Evolutionary conservation across 805 yeast genomes (phyloP), one percentile per base, ranked within the genome.

Genomic region (Metschnikowia lachancei): DNA sequence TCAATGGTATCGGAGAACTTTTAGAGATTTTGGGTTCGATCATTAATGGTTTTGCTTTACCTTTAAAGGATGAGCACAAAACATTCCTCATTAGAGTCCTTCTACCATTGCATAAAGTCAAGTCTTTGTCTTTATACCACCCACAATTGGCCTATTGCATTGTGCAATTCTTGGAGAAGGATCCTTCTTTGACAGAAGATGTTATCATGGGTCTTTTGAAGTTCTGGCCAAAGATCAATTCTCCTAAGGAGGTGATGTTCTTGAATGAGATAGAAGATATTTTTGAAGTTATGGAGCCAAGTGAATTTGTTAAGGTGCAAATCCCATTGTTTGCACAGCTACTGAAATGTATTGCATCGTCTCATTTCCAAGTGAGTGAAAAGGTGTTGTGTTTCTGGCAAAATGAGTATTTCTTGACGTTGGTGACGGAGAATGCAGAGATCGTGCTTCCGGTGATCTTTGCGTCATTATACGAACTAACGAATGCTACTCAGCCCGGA

Each of bases 111-210:
- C 99, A 94, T 66, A 92, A 94, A 65, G 92, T 88, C 14, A 85
- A 91, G 63, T 81, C 94, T 43, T 74, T 94, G 47, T 85, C 95
- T 8, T 72, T 92, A 52, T 94, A 92, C 65, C 99, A 94, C 64
- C 97, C 98, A 31, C 99, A 94, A 67, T 76, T 94, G 55, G 96
- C 98, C 6, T 94, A 94, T 67, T 94, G 99, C 70, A 87, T 94
- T 34, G 95, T 94, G 24, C 99, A 94, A 69, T 94, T 94, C 65
- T 72, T 94, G 58, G 99, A 94, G 60, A 94, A 94, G 66, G 99
- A 94, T 63, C 95, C 96, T 2, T 54, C 78, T 12, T 74, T 94
- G 56, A 92, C 98, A 2, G 97, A 91, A 65, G 98, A 91, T 64
- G 98, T 94, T n/a, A 81, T 94, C 22, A 83, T 88, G 88, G 97